A percentile compares a stretch with the other conserved stretches of the same genome.
Conservation (phyloP, 2,329 filamentous ascomycete species). For the Fusarium tupiense region DNA sequence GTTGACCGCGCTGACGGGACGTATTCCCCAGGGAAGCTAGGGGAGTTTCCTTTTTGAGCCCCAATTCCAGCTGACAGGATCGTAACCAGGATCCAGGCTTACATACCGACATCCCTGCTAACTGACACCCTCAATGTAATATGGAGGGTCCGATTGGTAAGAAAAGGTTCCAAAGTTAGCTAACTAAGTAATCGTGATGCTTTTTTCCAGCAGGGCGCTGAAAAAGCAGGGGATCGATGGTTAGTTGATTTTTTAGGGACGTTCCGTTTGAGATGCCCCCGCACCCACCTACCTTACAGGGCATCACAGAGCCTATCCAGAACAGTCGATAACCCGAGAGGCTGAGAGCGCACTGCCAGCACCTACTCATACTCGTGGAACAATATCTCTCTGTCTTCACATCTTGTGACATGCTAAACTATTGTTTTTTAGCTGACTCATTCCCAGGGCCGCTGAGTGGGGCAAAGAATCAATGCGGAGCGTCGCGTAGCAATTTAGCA, state of each 20-base stretch:
- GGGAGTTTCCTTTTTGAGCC: not conserved
- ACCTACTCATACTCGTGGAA: not conserved
- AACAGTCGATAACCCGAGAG: not conserved
- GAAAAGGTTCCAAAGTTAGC: not conserved
- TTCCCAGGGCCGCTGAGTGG: too few relatives aligned
- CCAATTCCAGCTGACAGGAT: not conserved
- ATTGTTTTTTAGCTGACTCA: not conserved
- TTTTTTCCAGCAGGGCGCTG: not conserved
- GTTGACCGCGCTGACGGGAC: not conserved
- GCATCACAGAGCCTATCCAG: not conserved
- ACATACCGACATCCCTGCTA: not conserved
- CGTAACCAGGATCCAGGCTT: too few relatives aligned
- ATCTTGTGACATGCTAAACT: accelerated
- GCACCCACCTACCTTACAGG: not conserved
- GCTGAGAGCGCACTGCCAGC: not conserved
- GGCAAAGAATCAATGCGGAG: too few relatives aligned
- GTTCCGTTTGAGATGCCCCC: not conserved
- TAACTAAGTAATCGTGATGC: not conserved
- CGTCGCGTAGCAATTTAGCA: accelerated
- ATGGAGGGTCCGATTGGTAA: not conserved
- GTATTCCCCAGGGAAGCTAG: not conserved
- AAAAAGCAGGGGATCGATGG: not conserved
- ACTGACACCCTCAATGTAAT: not conserved
- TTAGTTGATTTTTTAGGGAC: not conserved
- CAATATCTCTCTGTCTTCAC: accelerated